phyloP scores from a whole-genome alignment of 495 filamentous ascomycete species.

The Astrothelium subdiscretum region DNA sequence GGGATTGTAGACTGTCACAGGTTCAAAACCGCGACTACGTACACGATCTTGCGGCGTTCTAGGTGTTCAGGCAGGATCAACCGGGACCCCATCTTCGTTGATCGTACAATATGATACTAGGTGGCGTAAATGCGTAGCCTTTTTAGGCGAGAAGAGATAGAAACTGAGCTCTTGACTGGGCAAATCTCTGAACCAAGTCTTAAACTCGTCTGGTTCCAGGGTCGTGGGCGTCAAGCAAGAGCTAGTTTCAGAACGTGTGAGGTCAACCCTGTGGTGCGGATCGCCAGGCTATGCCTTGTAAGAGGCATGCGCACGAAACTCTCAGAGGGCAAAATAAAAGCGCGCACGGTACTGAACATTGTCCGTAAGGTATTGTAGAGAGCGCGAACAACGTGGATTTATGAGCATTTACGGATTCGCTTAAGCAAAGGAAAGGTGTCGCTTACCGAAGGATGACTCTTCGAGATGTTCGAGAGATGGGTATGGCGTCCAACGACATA shows the following conservation, averaged over 20 bases:
- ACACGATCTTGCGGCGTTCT: neutral
- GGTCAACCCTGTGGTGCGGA: neutral
- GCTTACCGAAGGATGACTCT: neutral
- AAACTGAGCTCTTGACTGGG: neutral
- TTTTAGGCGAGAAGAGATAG: neutral
- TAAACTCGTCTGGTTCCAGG: constrained; percentile 2
- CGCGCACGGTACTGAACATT: neutral
- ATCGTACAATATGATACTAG: neutral
- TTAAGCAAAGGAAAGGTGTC: neutral
- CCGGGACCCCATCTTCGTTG: neutral
- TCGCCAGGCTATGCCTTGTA: neutral
- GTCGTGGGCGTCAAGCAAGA: neutral
- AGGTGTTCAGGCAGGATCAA: constrained; percentile 2
- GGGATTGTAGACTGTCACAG: neutral
- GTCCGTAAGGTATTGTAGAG: neutral
- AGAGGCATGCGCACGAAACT: neutral
- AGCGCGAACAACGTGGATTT: neutral
- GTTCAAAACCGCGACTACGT: neutral
- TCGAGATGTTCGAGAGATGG: neutral
- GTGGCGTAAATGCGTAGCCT: neutral
- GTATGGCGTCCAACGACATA: neutral
- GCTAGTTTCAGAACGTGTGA: constrained; percentile 2
- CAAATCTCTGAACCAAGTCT: constrained; percentile 1
- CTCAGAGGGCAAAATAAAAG: neutral
- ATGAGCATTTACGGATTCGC: neutral